Evolutionary conservation across 1,284 basidiomycete genomes (phyloP), one percentile per base, ranked within the genome.

Genomic region (Ustilago shanxiensis): DNA sequence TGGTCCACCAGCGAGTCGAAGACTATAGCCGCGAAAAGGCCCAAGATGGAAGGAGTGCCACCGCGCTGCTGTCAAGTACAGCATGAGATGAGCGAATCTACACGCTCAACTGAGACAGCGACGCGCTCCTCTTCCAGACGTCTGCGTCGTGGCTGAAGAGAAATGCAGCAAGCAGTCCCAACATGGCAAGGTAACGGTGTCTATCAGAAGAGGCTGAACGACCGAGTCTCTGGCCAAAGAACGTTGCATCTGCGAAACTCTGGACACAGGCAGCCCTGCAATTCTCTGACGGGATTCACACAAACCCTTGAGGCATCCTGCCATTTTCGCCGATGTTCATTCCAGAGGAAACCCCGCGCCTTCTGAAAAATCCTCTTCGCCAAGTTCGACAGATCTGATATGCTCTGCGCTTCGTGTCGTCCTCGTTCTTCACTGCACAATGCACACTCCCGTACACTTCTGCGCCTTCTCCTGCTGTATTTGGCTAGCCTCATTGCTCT

Each of bases 361-460:
- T 44, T 55, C 5, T 45, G 51, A 6, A 45, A 63, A 63, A 60
- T 44, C 52, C 50, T 20, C 47, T 22, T 24, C 37, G 70, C 71
- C 65, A 60, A 64, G 60, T 64, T 65, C 37, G 71, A 72, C 71
- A 72, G 71, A 26, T 65, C 53, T 72, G 71, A 72, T 72, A 72
- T 72, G 53, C 47, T 51, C 60, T 33, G 10, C 50, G 49, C 61
- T 64, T 64, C 65, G 58, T 63, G 58, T 51, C 57, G 24, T 59
- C 47, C 24, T 49, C 47, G 24, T 18, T 24, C 26, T 24, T 24
- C 24, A n/a, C 24, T 49, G 22, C 47, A 2, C 24, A 28, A n/a
- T 8, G 41, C 41, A 44, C n/a, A 44, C 41, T 20, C 41, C 22
- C 22, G 20, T n/a, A n/a, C 8, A 11, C 28, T 33, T 26, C 44